Conservation (phyloP, 495 filamentous ascomycete genomes). For the Talaromyces liani region DNA sequence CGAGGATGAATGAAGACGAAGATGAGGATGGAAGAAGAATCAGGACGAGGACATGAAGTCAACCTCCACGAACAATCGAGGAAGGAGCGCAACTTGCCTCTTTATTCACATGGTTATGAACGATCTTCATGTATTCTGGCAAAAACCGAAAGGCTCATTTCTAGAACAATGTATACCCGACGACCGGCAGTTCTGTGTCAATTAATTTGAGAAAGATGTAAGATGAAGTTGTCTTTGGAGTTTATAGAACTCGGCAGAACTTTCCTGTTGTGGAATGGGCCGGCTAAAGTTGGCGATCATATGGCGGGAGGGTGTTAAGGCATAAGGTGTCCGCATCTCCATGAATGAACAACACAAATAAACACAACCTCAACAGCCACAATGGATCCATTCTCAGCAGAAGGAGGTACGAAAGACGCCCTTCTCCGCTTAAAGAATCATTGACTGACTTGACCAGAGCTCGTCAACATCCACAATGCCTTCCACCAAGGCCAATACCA, state of each 20-base stretch:
- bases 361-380: neutral
- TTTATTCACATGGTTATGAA: too few relatives aligned
- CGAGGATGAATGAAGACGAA: too few relatives aligned
- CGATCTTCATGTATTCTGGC: too few relatives aligned
- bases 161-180: too few relatives aligned
- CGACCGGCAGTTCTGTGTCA: too few relatives aligned
- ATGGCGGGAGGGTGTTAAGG: neutral
- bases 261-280: neutral
- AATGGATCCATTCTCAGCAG: conserved; percentile 93
- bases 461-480: conserved; percentile 90
- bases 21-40: too few relatives aligned
- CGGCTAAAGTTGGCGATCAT: neutral
- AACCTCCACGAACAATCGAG: too few relatives aligned
- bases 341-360: neutral
- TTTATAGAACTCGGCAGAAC: conserved; percentile 1
- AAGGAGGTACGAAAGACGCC: conserved; percentile 53
- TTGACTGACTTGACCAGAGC: conserved; percentile 45
- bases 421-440: neutral
- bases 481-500: conserved; percentile 92
- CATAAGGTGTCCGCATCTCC: conserved; percentile 1
- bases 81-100: too few relatives aligned
- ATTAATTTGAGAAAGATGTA: too few relatives aligned
- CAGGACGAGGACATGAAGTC: too few relatives aligned
- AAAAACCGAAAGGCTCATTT: too few relatives aligned
- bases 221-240: neutral